A percentile compares a stretch with the other conserved stretches of the same genome.
These are phyloP conservation scores for Penicillium cataractarum DNA, from an alignment of 495 filamentous ascomycete species.

Conservation along the genomic window DNA sequence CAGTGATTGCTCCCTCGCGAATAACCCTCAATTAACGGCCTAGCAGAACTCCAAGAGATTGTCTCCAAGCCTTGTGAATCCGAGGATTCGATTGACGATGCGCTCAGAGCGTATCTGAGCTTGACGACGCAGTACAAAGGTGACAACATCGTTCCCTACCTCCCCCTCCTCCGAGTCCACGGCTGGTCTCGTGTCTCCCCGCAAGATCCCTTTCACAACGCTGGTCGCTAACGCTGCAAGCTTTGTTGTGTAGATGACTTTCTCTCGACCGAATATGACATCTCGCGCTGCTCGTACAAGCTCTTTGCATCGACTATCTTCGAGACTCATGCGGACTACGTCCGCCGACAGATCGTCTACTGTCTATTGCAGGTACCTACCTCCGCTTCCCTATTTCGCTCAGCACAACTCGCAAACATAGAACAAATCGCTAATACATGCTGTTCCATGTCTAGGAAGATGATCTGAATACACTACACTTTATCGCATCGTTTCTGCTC, in stretches of 20 bases:
- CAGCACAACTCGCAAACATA: not conserved
- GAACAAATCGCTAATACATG: constrained; percentile 6
- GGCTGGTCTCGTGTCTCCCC: not conserved
- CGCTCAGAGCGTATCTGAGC: constrained; percentile 78
- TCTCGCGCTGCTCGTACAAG: constrained; percentile 80
- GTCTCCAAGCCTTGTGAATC: constrained; percentile 71
- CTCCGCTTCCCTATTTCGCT: not conserved
- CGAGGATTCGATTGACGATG: constrained; percentile 83
- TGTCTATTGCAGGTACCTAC: constrained; percentile 74
- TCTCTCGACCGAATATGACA: constrained; percentile 80
- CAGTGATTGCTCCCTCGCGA: constrained; percentile 9
- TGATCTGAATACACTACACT: constrained; percentile 73
- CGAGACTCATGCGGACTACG: constrained; percentile 73
- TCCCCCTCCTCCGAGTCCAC: not conserved
- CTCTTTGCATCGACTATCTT: constrained; percentile 80
- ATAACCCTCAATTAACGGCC: constrained; percentile 15
- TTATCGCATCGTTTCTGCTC: constrained; percentile 85
- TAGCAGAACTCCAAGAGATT: constrained; percentile 78
- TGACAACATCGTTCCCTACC: constrained; percentile 24
- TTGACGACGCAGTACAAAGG: constrained; percentile 78
- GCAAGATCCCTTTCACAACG: not conserved
- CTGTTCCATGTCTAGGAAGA: constrained; percentile 61
- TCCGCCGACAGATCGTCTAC: constrained; percentile 91
- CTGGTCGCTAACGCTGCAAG: not conserved
- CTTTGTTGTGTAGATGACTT: constrained; percentile 62